Percentiles rank a stretch among this genome's conserved stretches.
Conservation (phyloP, 306 rosid genomes). For the Ormosia semicastrata region DNA sequence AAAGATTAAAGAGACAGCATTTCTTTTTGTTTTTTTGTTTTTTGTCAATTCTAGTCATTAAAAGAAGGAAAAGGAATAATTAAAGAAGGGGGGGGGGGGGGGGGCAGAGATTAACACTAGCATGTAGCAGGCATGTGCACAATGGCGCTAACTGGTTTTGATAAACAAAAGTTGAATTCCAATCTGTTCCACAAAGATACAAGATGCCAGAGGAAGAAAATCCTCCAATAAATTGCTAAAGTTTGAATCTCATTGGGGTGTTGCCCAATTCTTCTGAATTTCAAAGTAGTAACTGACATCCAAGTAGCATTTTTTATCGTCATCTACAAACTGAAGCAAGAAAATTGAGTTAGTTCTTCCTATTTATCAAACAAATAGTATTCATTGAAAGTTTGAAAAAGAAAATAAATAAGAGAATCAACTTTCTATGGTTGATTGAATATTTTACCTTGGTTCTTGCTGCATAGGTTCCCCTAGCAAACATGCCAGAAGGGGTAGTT, state of each 20-base stretch:
- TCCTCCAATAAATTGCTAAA: background rate
- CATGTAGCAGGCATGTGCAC: slow-evolving; percentile 20
- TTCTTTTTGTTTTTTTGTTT: background rate
- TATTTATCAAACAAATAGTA: background rate
- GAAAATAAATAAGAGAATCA: background rate
- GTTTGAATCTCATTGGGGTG: slow-evolving; percentile 28
- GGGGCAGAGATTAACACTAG: background rate
- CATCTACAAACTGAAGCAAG: slow-evolving; percentile 67
- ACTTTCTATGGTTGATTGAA: background rate
- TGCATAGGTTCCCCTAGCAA: slow-evolving; percentile 71
- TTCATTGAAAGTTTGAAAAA: background rate
- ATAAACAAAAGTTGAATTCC: slow-evolving; percentile 26
- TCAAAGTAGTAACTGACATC: slow-evolving; percentile 71
- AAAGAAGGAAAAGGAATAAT: background rate
- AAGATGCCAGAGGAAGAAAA: slow-evolving; percentile 22
- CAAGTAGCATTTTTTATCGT: slow-evolving; percentile 77
- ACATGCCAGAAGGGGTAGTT: slow-evolving; percentile 63
- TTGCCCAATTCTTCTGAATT: slow-evolving; percentile 72
- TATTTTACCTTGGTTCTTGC: slow-evolving; percentile 65
- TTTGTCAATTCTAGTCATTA: background rate
- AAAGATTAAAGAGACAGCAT: background rate
- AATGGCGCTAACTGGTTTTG: background rate
- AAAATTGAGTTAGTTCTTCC: background rate
- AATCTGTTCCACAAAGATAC: slow-evolving; percentile 29
- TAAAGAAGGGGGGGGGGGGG: background rate